Evolutionary conservation across 257 asterid species (phyloP).

Genomic region (Solanum paucissectum): DNA sequence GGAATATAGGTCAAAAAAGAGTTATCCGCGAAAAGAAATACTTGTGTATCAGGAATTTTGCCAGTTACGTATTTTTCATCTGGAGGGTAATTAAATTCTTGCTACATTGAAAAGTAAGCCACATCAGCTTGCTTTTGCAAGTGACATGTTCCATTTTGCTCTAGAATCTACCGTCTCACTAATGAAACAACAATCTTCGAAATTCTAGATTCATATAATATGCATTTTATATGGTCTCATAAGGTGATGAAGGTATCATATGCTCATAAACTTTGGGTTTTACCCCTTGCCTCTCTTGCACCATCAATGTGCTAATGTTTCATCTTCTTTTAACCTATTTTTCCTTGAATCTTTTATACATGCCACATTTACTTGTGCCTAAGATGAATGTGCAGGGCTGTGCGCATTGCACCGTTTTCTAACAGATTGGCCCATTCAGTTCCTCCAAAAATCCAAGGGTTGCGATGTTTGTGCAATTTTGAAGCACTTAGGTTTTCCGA

Average conservation of each 20-base stretch:
- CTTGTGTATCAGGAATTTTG: background rate
- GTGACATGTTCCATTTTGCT: background rate
- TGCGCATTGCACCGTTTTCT: slow-evolving; percentile 96
- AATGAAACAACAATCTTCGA: background rate
- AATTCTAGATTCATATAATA: background rate
- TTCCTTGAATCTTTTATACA: background rate
- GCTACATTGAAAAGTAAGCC: background rate
- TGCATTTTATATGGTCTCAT: background rate
- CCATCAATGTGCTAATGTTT: background rate
- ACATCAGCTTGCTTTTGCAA: background rate
- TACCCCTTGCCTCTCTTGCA: background rate
- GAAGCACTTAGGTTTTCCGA: slow-evolving; percentile 95
- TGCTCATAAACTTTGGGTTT: background rate
- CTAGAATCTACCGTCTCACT: background rate
- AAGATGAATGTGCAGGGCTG: slow-evolving; percentile 67
- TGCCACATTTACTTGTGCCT: background rate
- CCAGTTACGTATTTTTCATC: background rate
- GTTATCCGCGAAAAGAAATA: background rate
- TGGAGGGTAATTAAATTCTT: background rate
- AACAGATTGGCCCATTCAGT: slow-evolving; percentile 95
- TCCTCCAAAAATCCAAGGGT: slow-evolving; percentile 76
- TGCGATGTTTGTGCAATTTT: slow-evolving; percentile 88
- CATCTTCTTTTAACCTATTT: background rate
- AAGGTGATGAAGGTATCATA: background rate
- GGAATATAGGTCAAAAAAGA: background rate